Evolutionary conservation across 495 filamentous ascomycete species (phyloP).

Genomic region (Lepidopterella palustris): DNA sequence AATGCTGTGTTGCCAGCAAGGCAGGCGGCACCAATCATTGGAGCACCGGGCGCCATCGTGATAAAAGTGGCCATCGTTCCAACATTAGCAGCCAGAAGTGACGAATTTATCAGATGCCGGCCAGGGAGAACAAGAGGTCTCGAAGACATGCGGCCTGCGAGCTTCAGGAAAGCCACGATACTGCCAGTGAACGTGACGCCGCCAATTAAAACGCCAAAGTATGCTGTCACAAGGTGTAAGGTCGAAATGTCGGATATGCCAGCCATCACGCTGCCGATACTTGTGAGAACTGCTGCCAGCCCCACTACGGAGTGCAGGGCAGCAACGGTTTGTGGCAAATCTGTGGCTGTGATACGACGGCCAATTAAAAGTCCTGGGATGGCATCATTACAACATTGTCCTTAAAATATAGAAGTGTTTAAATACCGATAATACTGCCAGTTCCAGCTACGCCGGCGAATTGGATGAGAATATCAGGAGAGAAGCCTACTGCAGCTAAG

Average conservation of each 20-base stretch:
- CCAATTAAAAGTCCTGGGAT: constrained; percentile 50
- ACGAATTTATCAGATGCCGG: constrained; percentile 62
- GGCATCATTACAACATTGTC: not conserved
- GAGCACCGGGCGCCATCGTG: constrained; percentile 65
- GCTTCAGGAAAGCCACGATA: constrained; percentile 74
- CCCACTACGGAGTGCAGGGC: constrained; percentile 78
- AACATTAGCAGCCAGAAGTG: constrained; percentile 62
- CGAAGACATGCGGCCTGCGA: constrained; percentile 70
- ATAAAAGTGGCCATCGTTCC: constrained; percentile 75
- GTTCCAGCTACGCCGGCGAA: constrained; percentile 63
- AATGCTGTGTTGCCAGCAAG: constrained; percentile 65
- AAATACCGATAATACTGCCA: constrained; percentile 50
- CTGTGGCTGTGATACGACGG: constrained; percentile 73
- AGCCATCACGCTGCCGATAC: constrained; percentile 72
- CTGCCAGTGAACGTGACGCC: constrained; percentile 81
- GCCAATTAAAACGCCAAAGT: constrained; percentile 69
- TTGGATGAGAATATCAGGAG: constrained; percentile 63
- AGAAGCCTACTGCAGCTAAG: constrained; percentile 68
- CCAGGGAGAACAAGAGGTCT: constrained; percentile 61
- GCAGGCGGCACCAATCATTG: constrained; percentile 64
- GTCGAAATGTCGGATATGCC: constrained; percentile 57
- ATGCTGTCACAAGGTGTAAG: constrained; percentile 70
- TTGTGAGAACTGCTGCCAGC: constrained; percentile 72
- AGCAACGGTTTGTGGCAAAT: constrained; percentile 74
- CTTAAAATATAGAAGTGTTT: not conserved